Percentiles rank a stretch among this genome's conserved stretches.
These are phyloP conservation scores for Aspergillus sergii DNA, from an alignment of 2,329 filamentous ascomycete species.

Conservation along the genomic window DNA sequence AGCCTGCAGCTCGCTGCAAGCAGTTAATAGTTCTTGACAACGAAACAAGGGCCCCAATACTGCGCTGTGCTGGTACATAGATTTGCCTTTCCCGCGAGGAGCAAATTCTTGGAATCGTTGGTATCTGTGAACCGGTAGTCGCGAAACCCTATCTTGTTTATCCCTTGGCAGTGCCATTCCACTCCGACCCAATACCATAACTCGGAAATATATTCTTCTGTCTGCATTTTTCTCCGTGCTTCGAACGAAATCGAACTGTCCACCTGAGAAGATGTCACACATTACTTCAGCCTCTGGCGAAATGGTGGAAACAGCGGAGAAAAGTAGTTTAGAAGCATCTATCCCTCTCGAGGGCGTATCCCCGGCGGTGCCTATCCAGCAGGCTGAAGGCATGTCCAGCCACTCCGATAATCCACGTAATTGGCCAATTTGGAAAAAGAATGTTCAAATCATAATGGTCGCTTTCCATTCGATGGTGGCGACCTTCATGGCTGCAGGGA, in stretches of 20 bases:
- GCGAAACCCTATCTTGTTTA: neutral
- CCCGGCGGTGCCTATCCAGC: slow-evolving; percentile 1
- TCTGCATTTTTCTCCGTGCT: neutral
- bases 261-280: neutral
- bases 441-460: slow-evolving; percentile 55
- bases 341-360: slow-evolving; percentile 19
- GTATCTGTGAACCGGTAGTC: neutral
- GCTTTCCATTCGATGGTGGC: slow-evolving; percentile 59
- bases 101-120: neutral
- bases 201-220: neutral
- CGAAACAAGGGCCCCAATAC: neutral
- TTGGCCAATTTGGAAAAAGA: slow-evolving; percentile 38
- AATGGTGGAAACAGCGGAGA: neutral
- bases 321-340: slow-evolving; percentile 8
- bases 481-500: slow-evolving; percentile 55
- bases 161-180: neutral
- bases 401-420: slow-evolving; percentile 19
- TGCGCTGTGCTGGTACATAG: neutral
- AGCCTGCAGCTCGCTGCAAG: slow-evolving; percentile 7
- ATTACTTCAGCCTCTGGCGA: neutral
- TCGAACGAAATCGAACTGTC: neutral
- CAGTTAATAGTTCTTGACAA: slow-evolving; percentile 7
- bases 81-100: too few relatives aligned
- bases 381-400: neutral
- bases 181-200: neutral